Percentiles rank a stretch among this genome's conserved stretches.
phyloP scores from a whole-genome alignment of 2,329 filamentous ascomycete species.

The Paramyrothecium roridum region DNA sequence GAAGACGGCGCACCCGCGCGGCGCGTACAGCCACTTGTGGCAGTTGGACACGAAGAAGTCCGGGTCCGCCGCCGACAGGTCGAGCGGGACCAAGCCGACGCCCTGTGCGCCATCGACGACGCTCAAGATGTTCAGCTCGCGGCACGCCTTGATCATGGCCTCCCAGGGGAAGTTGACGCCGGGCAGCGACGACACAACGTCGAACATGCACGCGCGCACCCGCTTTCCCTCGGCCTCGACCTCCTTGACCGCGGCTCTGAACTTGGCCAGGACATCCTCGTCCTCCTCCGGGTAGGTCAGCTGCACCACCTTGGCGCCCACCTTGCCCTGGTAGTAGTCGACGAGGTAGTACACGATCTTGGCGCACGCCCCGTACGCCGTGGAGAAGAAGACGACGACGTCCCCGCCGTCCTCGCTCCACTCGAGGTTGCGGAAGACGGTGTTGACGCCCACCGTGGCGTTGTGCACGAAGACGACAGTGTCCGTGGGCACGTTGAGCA shows the following conservation, averaged over 20 bases:
- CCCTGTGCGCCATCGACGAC: constrained; percentile 84
- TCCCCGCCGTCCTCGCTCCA: constrained; percentile 71
- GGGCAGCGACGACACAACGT: constrained; percentile 75
- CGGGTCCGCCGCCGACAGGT: constrained; percentile 64
- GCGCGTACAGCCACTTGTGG: constrained; percentile 87
- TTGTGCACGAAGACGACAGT: constrained; percentile 78
- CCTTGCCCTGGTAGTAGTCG: constrained; percentile 55
- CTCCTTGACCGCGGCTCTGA: constrained; percentile 54
- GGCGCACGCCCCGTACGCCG: constrained; percentile 75
- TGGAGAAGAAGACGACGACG: constrained; percentile 74
- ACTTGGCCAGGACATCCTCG: constrained; percentile 58
- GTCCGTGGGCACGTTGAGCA: constrained; percentile 63
- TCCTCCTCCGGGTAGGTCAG: constrained; percentile 70
- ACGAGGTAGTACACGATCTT: constrained; percentile 68
- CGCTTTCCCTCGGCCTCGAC: constrained; percentile 55
- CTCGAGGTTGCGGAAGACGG: constrained; percentile 70
- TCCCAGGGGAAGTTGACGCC: constrained; percentile 81
- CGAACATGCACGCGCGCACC: constrained; percentile 66
- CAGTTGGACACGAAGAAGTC: constrained; percentile 88
- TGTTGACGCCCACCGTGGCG: constrained; percentile 75
- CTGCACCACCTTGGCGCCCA: constrained; percentile 50
- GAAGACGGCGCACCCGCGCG: constrained; percentile 76
- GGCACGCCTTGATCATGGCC: constrained; percentile 60
- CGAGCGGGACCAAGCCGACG: constrained; percentile 72
- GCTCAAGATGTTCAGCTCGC: constrained; percentile 64